These are phyloP conservation scores for Botryosphaeria dothidea DNA, from an alignment of 2,329 filamentous ascomycete genomes.

Conservation along the genomic window DNA sequence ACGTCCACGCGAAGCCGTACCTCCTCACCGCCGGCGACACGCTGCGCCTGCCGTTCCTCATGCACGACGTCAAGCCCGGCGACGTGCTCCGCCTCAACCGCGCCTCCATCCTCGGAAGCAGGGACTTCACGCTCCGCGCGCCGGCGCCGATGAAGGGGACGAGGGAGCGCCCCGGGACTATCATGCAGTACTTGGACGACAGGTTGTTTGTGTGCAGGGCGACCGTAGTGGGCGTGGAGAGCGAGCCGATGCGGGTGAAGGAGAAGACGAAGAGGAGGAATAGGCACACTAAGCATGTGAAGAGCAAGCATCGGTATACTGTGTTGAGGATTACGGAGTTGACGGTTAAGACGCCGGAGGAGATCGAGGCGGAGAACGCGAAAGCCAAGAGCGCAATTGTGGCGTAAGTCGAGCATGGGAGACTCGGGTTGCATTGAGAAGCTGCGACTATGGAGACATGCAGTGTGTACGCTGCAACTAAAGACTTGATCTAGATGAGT, in stretches of 20 bases:
- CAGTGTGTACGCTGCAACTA: no score
- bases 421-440: background rate
- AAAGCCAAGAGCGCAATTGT: slow-evolving; percentile 23
- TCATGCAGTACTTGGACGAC: slow-evolving; percentile 71
- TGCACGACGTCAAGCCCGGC: slow-evolving; percentile 61
- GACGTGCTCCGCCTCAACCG: slow-evolving; percentile 87
- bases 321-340: slow-evolving; percentile 82
- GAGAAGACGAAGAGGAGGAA: slow-evolving; percentile 67
- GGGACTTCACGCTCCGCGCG: slow-evolving; percentile 83
- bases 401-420: background rate
- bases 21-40: slow-evolving; percentile 65
- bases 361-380: slow-evolving; percentile 46
- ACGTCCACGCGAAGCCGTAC: slow-evolving; percentile 79
- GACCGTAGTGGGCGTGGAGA: slow-evolving; percentile 80
- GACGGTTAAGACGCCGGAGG: slow-evolving; percentile 61
- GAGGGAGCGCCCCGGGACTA: slow-evolving; percentile 31
- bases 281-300: slow-evolving; percentile 68
- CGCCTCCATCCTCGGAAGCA: slow-evolving; percentile 76
- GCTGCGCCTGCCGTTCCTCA: slow-evolving; percentile 51
- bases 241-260: slow-evolving; percentile 59
- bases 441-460: no score
- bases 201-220: slow-evolving; percentile 82
- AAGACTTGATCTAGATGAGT: background rate
- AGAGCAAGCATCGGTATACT: slow-evolving; percentile 90
- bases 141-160: slow-evolving; percentile 33